phyloP scores from a whole-genome alignment of 352 stramenopile genomes.

The Phytophthora multivora region DNA sequence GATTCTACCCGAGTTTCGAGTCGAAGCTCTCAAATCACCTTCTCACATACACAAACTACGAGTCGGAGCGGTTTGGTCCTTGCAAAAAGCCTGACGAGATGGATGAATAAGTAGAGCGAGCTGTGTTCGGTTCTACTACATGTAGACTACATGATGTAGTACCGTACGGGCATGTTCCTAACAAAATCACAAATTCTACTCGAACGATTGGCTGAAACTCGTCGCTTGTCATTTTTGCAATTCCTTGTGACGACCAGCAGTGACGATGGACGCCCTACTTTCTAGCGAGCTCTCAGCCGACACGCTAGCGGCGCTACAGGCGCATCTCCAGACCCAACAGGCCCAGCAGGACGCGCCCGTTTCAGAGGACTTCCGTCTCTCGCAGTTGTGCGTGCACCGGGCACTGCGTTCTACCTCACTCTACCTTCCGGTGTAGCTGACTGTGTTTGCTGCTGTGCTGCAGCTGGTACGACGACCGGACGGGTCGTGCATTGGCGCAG shows the following conservation, averaged over 20 bases:
- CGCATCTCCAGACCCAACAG: slow-evolving; percentile 51
- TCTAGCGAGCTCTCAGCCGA: slow-evolving; percentile 56
- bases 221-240: slow-evolving; percentile 7
- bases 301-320: slow-evolving; percentile 54
- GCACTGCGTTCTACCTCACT: background rate
- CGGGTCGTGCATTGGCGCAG: slow-evolving; percentile 47
- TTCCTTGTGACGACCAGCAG: background rate
- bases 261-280: slow-evolving; percentile 43
- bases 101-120: slow-evolving; percentile 5
- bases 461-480: slow-evolving; percentile 63
- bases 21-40: slow-evolving; percentile 62
- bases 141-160: too few species aligned
- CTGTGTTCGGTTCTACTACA: too few species aligned
- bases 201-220: slow-evolving; percentile 29
- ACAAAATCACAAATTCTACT: slow-evolving; percentile 5
- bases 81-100: slow-evolving; percentile 34
- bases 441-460: slow-evolving; percentile 1
- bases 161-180: slow-evolving; percentile 16
- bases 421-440: background rate
- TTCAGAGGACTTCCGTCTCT: slow-evolving; percentile 61
- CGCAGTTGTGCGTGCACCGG: slow-evolving; percentile 46
- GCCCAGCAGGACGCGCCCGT: slow-evolving; percentile 40
- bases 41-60: slow-evolving; percentile 62
- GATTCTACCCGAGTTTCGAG: slow-evolving; percentile 54
- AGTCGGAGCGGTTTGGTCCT: slow-evolving; percentile 45